Percentiles rank a stretch among this genome's conserved stretches.
Conservation (phyloP, 176 grass and related monocot genomes). For the Dendrocalamus sinicus region DNA sequence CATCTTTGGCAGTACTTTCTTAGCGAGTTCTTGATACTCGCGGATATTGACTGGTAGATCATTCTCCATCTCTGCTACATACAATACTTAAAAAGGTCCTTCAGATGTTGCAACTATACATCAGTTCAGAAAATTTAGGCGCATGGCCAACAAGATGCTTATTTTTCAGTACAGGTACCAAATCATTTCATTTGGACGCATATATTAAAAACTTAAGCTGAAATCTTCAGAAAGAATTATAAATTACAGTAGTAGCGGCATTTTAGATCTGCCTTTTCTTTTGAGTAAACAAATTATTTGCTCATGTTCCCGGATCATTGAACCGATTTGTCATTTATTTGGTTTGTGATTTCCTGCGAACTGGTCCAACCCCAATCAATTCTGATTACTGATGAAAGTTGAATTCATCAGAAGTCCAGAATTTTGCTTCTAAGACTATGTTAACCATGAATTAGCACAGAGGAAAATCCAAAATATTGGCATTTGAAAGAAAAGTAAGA, state of each 20-base stretch:
- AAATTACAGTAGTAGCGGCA: neutral
- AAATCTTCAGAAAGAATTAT: neutral
- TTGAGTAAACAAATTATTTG: neutral
- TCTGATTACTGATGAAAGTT: neutral
- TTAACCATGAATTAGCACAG: neutral
- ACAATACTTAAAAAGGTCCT: neutral
- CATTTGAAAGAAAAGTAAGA: neutral
- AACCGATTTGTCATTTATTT: neutral
- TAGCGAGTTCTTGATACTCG: constrained; percentile 78
- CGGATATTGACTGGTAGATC: constrained; percentile 69
- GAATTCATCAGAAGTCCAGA: neutral
- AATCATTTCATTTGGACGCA: neutral
- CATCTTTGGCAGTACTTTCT: constrained; percentile 80
- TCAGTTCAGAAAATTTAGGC: neutral
- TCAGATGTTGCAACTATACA: neutral
- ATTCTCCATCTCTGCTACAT: constrained; percentile 61
- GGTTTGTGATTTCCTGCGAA: neutral
- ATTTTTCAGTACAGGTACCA: constrained; percentile 18
- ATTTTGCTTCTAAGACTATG: neutral
- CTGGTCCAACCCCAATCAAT: neutral
- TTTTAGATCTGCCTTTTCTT: constrained; percentile 11
- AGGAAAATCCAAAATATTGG: neutral
- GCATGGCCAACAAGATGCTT: neutral
- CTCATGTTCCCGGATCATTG: neutral
- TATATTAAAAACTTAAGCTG: neutral